These are phyloP conservation scores for Daldinia sp. DNA, from an alignment of 2,329 filamentous ascomycete species.

Conservation along the genomic window DNA sequence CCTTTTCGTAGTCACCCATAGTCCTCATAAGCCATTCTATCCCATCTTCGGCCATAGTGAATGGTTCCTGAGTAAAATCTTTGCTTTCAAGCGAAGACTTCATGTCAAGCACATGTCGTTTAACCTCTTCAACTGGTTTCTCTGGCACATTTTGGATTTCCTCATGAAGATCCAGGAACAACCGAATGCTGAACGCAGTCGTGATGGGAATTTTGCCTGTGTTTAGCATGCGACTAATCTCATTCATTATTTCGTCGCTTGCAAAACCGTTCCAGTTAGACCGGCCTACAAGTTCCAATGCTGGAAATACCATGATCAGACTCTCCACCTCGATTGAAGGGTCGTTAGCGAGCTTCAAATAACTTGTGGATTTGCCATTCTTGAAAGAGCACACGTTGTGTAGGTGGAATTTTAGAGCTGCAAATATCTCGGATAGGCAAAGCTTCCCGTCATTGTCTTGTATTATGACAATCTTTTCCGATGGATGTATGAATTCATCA, in stretches of 20 bases:
- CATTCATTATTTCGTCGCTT: background rate
- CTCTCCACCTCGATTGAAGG: too few relatives aligned
- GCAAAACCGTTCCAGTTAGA: too few relatives aligned
- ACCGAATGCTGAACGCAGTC: background rate
- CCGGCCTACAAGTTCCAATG: too few relatives aligned
- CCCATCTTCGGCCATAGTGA: background rate
- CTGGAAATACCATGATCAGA: too few relatives aligned
- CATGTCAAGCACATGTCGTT: background rate
- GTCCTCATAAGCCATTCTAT: background rate
- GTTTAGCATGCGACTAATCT: background rate
- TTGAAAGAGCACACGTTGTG: too few relatives aligned
- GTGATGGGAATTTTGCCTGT: background rate
- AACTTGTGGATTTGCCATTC: too few relatives aligned
- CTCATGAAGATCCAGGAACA: background rate
- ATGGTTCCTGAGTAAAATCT: background rate
- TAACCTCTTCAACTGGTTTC: background rate
- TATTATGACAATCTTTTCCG: background rate
- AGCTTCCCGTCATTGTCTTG: background rate
- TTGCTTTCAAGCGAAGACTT: background rate
- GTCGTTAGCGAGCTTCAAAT: too few relatives aligned
- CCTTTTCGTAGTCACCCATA: too few relatives aligned
- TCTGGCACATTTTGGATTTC: background rate
- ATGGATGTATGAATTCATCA: background rate
- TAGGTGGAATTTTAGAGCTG: background rate
- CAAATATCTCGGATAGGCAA: background rate